Evolutionary conservation across 2,329 filamentous ascomycete genomes (phyloP).

Genomic region (Phaeophleospora eucalypticola): DNA sequence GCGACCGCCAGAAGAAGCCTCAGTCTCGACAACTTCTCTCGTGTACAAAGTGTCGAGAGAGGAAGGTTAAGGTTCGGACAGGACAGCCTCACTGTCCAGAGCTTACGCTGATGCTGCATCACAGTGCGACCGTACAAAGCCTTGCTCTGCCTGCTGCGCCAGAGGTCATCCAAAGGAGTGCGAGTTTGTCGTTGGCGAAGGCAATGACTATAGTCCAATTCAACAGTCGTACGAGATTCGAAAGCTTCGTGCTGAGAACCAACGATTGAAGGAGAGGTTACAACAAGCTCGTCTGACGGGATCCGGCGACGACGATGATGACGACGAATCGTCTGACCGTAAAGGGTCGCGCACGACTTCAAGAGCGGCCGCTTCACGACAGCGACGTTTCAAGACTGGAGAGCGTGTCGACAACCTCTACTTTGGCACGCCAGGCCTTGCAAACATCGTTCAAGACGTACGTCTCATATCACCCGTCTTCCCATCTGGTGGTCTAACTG

Average conservation of each 20-base stretch:
- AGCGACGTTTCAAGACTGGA: slow-evolving; percentile 36
- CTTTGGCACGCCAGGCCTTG: slow-evolving; percentile 48
- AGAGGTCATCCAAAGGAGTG: slow-evolving; percentile 46
- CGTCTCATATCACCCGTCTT: slow-evolving; percentile 9
- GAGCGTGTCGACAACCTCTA: slow-evolving; percentile 46
- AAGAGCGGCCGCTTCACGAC: slow-evolving; percentile 24
- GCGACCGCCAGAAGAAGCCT: slow-evolving; percentile 37
- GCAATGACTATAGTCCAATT: slow-evolving; percentile 44
- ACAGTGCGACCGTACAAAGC: slow-evolving; percentile 48
- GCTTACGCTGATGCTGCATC: slow-evolving; percentile 4
- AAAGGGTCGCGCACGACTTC: slow-evolving; percentile 19
- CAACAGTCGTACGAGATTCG: slow-evolving; percentile 47
- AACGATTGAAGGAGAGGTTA: slow-evolving; percentile 42
- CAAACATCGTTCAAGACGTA: slow-evolving; percentile 46
- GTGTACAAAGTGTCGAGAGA: slow-evolving; percentile 47
- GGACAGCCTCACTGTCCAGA: slow-evolving; percentile 3
- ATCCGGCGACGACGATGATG: slow-evolving; percentile 38
- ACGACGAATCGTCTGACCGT: slow-evolving; percentile 27
- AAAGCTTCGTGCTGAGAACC: slow-evolving; percentile 44
- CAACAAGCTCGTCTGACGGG: slow-evolving; percentile 28
- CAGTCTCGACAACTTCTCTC: slow-evolving; percentile 44
- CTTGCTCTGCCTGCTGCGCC: slow-evolving; percentile 48
- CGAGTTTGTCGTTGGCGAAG: slow-evolving; percentile 44
- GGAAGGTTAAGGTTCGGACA: slow-evolving; percentile 45
- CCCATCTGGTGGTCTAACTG: too few species aligned